Percentiles rank a stretch among this genome's conserved stretches.
phyloP scores from a whole-genome alignment of 495 filamentous ascomycete genomes.

The Trichoderma gamsii region DNA sequence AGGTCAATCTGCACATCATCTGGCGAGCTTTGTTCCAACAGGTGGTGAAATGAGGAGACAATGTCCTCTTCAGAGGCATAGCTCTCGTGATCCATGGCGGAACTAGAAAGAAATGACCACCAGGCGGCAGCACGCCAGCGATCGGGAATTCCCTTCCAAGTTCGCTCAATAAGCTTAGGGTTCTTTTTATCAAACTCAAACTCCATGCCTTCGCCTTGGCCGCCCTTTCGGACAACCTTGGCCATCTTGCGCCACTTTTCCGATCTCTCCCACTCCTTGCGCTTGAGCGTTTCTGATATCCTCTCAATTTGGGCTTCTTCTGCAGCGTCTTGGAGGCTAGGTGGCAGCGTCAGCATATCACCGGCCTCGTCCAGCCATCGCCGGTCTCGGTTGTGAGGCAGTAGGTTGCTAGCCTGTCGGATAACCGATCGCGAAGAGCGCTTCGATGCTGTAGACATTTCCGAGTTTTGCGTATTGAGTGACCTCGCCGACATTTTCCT shows the following conservation, averaged over 20 bases:
- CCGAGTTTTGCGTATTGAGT: constrained; percentile 45
- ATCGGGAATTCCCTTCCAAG: constrained; percentile 98
- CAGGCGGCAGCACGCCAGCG: constrained; percentile 91
- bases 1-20: constrained; percentile 98
- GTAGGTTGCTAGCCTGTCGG: constrained; percentile 62
- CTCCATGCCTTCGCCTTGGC: constrained; percentile 69
- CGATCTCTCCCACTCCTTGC: constrained; percentile 75
- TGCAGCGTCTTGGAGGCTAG: constrained; percentile 53
- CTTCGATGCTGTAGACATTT: constrained; percentile 46
- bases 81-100: constrained; percentile 58
- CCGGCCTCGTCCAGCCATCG: constrained; percentile 76
- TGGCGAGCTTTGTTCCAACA: constrained; percentile 65
- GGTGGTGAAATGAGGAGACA: constrained; percentile 59
- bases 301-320: constrained; percentile 55
- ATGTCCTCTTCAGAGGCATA: constrained; percentile 65
- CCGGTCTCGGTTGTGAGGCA: constrained; percentile 71
- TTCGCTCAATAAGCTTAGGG: constrained; percentile 80
- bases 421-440: constrained; percentile 50
- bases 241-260: constrained; percentile 99
- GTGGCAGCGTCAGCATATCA: constrained; percentile 80
- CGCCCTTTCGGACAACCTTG: constrained; percentile 50
- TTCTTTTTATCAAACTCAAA: constrained; percentile 85
- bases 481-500: constrained; percentile 49
- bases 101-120: constrained; percentile 86
- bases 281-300: constrained; percentile 53